These are phyloP conservation scores for Solanum peruvianum DNA, from an alignment of 257 asterid species.

Conservation along the genomic window DNA sequence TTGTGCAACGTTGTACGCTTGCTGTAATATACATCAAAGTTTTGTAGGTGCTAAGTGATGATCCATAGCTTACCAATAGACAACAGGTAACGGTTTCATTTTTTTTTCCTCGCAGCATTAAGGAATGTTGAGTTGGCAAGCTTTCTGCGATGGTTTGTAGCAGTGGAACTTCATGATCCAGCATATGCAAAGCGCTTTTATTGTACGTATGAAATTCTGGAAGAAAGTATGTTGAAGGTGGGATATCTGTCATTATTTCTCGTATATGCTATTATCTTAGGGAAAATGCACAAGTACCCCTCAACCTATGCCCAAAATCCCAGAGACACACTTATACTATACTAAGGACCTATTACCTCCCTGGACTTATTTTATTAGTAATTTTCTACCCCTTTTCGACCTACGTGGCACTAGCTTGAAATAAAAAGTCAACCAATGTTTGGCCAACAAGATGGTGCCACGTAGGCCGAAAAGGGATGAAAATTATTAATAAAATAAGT, in stretches of 20 bases:
- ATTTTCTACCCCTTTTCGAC: too few species aligned
- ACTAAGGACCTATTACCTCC: too few species aligned
- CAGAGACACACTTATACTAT: too few species aligned
- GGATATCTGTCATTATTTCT: constrained; percentile 6
- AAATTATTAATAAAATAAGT: too few species aligned
- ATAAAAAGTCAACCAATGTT: too few species aligned
- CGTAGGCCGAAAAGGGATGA: too few species aligned
- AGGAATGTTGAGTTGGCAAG: constrained; percentile 91
- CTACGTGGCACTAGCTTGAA: too few species aligned
- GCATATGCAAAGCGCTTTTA: constrained; percentile 88
- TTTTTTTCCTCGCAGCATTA: constrained; percentile 48
- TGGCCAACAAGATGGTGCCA: too few species aligned
- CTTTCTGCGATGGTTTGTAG: constrained; percentile 98
- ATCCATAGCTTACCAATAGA: neutral
- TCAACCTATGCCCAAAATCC: too few species aligned
- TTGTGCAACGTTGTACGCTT: constrained; percentile 87
- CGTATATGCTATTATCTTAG: neutral
- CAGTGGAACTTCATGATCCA: constrained; percentile 97
- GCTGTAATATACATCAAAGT: constrained; percentile 8
- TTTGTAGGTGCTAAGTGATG: neutral
- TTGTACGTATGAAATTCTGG: constrained; percentile 75
- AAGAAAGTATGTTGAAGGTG: constrained; percentile 89
- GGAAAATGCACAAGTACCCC: too few species aligned
- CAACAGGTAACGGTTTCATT: neutral
- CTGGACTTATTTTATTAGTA: too few species aligned